These are phyloP conservation scores for Obelidium mucronatum DNA, from an alignment of 192 early-diverging fungal species.

Conservation along the genomic window DNA sequence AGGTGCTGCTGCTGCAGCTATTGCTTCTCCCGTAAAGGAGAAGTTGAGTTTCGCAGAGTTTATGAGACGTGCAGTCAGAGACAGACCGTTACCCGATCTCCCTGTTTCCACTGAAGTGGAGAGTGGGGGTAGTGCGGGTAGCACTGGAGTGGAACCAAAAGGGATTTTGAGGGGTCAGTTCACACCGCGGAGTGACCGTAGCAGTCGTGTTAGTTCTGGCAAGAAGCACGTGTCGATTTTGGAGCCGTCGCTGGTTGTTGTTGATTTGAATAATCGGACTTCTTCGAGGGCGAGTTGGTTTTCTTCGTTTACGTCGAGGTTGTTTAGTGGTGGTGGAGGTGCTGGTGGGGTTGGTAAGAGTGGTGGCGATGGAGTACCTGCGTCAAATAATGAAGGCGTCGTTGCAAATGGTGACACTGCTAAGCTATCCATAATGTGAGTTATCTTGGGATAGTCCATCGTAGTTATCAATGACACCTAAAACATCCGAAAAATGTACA, in stretches of 20 bases:
- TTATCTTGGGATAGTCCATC: no score
- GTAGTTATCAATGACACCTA: no score
- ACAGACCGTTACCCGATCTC: not conserved
- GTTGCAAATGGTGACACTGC: no score
- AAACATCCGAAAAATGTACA: no score
- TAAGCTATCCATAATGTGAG: no score
- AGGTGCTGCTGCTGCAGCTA: not conserved
- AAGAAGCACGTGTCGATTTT: conserved; percentile 21
- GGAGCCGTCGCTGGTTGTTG: conserved; percentile 6
- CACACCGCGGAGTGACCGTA: not conserved
- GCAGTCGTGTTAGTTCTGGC: not conserved
- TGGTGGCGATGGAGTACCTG: no score
- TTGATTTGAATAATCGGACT: not conserved
- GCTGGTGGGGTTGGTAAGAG: no score
- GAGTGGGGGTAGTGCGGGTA: not conserved
- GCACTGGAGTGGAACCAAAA: not conserved
- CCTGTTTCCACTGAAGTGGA: no score
- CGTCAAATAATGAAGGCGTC: no score
- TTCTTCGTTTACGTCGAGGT: not conserved
- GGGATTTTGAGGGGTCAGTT: not conserved
- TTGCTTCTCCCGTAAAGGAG: not conserved
- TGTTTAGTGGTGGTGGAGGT: no score
- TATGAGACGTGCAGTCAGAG: not conserved
- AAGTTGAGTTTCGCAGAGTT: conserved; percentile 6
- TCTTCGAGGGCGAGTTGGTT: not conserved